Conservation (phyloP, 495 filamentous ascomycete genomes). For the Aspergillus cavernicola region DNA sequence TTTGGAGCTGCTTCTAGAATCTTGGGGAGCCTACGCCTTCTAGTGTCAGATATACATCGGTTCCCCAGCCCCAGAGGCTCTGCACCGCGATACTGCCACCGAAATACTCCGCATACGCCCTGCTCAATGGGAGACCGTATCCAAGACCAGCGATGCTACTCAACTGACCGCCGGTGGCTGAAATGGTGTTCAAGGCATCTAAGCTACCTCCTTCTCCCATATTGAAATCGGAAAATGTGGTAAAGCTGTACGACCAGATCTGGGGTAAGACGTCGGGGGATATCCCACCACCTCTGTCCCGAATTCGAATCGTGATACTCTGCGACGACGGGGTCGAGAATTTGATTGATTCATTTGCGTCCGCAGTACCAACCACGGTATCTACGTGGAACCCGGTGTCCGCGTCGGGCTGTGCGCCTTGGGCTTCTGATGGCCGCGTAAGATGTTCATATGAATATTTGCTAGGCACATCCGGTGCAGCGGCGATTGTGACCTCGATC, state of each 20-base stretch:
- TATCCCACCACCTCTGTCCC: constrained; percentile 93
- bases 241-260: constrained; percentile 96
- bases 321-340: constrained; percentile 56
- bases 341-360: constrained; percentile 36
- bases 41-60: constrained; percentile 75
- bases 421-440: background rate
- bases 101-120: constrained; percentile 98
- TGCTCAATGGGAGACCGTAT: constrained; percentile 85
- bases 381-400: constrained; percentile 33
- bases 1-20: background rate
- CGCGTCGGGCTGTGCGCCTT: constrained; percentile 21
- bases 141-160: constrained; percentile 88
- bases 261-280: constrained; percentile 73
- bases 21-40: constrained; percentile 65
- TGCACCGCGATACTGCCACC: constrained; percentile 93
- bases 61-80: constrained; percentile 93
- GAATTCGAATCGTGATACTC: constrained; percentile 91
- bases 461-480: constrained; percentile 60
- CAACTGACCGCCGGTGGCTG: constrained; percentile 58
- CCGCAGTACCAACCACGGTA: constrained; percentile 26
- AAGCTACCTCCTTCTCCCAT: constrained; percentile 43
- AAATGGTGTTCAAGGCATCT: constrained; percentile 71
- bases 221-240: constrained; percentile 77
- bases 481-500: constrained; percentile 87
- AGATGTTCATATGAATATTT: constrained; percentile 13